Percentiles rank a stretch among this genome's conserved stretches.
phyloP scores from a whole-genome alignment of 768 basidiomycete genomes.

The Kwoniella shandongensis region DNA sequence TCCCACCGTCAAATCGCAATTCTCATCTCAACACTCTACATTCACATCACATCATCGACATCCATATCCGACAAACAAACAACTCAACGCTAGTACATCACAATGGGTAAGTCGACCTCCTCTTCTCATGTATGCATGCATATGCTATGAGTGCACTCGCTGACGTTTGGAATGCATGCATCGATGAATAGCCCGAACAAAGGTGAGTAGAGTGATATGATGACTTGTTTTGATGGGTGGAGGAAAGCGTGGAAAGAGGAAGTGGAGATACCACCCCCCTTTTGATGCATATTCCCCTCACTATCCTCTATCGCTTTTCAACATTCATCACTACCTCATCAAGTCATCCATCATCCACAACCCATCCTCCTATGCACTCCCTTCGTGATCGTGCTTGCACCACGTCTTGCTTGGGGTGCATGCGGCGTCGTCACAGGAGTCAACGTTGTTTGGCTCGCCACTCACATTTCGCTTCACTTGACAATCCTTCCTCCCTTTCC shows the following conservation, averaged over 20 bases:
- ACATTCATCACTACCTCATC: not conserved
- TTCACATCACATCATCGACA: constrained; percentile 6
- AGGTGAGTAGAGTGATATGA: constrained; percentile 31
- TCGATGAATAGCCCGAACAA: constrained; percentile 40
- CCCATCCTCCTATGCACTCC: constrained; percentile 5
- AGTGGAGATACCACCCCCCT: constrained; percentile 4
- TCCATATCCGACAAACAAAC: constrained; percentile 5
- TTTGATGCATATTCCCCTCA: constrained; percentile 6
- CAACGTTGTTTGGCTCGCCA: not conserved
- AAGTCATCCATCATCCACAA: constrained; percentile 5
- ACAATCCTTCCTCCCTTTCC: not conserved
- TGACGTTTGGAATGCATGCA: constrained; percentile 26
- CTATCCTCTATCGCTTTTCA: not conserved
- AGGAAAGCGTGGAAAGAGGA: constrained; percentile 15
- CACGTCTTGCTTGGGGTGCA: not conserved
- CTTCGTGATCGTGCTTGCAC: not conserved
- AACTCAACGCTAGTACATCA: constrained; percentile 1
- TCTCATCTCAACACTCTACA: not conserved
- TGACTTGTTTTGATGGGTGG: not conserved
- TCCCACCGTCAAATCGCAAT: not conserved
- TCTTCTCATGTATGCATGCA: constrained; percentile 16
- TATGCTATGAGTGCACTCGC: not conserved
- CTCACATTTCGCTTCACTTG: not conserved
- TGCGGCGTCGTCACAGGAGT: too few relatives aligned
- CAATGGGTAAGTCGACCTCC: constrained; percentile 35